Base-by-base conservation (phyloP, 2,329 filamentous ascomycete species). In the Colletotrichum tanaceti region DNA sequence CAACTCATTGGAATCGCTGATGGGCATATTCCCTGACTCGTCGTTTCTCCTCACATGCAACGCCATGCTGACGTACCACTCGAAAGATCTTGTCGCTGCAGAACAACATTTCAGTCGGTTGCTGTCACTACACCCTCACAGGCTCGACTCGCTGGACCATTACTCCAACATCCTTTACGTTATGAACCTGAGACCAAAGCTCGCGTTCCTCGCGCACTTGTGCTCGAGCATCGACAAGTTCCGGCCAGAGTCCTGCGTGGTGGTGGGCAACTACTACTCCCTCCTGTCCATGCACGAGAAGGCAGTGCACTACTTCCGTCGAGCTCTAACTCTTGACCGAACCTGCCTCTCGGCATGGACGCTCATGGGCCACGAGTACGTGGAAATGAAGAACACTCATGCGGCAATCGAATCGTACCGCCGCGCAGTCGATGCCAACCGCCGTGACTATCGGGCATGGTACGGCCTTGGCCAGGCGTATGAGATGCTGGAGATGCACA, bases 131-230 rank as follows among this genome's bases (percentile, higher is more conserved):
- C 87, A 91, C 85, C 81, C 89, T 73, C 82, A 91, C 82, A 78
- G 96, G 7, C 88, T 99, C 20, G 96, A 99, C 77, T 92, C 92
- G 3, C 86, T 99, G 20, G 96, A 99, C 75, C 93, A 97, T 75
- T 99, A 98, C 79, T 98, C 94, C 43, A 99, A 99, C 75, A 97
- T 98, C 22, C 87, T 99, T 16, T 98, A 98, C 77, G 95, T 99
- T 38, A 91, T 98, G 84, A 91, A 92, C 50, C 85, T 92, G 70
- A 87, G 94, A 11, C 93, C 96, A 0, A 97, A 97, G 76, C 85
- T 99, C 24, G 94, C 95, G 0, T 98, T 97, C 74, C 81, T 99
- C 24, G 96, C 96, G 0, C 94, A 98, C 75, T 85, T 98, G 13
- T 97, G 96, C 73, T 94, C 93, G 1, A 91, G 90, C 55, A 93